Base-by-base conservation (phyloP, 2,329 filamentous ascomycete genomes). In the Diplodia seriata region DNA sequence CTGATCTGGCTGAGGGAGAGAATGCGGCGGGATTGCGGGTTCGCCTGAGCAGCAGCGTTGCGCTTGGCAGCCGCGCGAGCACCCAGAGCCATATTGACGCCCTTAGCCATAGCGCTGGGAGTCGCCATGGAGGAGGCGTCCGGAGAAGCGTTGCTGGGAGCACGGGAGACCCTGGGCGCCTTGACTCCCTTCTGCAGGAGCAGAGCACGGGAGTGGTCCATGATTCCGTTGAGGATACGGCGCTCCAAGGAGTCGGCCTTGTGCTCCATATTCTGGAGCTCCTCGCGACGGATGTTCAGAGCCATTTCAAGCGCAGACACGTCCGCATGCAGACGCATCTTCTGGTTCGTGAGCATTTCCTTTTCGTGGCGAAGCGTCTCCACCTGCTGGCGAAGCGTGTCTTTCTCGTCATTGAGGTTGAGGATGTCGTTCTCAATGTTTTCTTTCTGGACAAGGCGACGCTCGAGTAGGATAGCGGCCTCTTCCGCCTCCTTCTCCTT, bases 131-230 rank as follows among this genome's bases (percentile, higher is more conserved):
- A 51, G 3, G 55, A 64, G 4, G 55, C 18, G 11, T 68, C 66
- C 26, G 29, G 40, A 26, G 51, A 51, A 36, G 53, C 40, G 56
- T 43, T 61, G 33, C 29, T 51, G 4, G 50, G 23, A 36, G 29
- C 50, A 18, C 59, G 57, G 50, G 12, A 29, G 15, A 57, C 53
- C 62, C 29, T 65, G 23, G 49, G 70, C 36, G 75, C 77, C 69
- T 72, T 79, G 50, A 76, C 78, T 75, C 72, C 77, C 70, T 70
- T 77, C 70, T 72, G 84, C 83, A 95, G 91, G 68, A 98, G 86
- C n/a, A 97, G 85, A 31, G 94, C 89, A 7, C 94, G 91, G 23
- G 94, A 97, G 77, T 98, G 94, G 73, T 98, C 94, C 81, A 99
- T 96, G 70, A 98, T 92, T 31, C 94, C 94, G 72, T 98, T 94